A percentile compares a stretch with the other conserved stretches of the same genome.
Conservation (phyloP, 805 yeast genomes). For the Starmerella etchellsii region DNA sequence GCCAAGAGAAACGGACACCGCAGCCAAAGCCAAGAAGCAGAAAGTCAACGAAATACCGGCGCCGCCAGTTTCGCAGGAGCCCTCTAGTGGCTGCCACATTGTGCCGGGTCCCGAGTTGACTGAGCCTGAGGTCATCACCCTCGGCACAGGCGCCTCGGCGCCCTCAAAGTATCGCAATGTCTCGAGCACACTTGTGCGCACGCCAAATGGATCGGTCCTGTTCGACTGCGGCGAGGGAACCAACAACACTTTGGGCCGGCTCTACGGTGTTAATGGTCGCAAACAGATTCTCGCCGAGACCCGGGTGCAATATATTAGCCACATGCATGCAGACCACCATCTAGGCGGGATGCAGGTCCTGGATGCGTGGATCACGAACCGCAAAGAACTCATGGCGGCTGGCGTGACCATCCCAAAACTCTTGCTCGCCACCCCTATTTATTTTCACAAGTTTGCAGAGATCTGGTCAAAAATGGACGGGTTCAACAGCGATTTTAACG, state of each 20-base stretch:
- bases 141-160: constrained; percentile 89
- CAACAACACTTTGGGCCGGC: constrained; percentile 53
- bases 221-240: constrained; percentile 97
- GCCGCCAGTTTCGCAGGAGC: background rate
- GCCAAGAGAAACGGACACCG: constrained; percentile 3
- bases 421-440: constrained; percentile 63
- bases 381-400: background rate
- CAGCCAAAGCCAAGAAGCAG: background rate
- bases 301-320: constrained; percentile 59
- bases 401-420: constrained; percentile 26
- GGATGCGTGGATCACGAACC: constrained; percentile 41
- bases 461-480: constrained; percentile 43
- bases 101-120: constrained; percentile 1
- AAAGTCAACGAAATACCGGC: background rate
- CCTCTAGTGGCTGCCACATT: background rate
- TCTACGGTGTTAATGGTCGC: constrained; percentile 38
- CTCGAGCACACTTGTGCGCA: constrained; percentile 58
- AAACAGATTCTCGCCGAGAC: constrained; percentile 45
- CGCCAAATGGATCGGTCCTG: constrained; percentile 47
- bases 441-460: constrained; percentile 46
- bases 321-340: constrained; percentile 95
- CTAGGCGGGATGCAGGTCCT: constrained; percentile 66
- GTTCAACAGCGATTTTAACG: constrained; percentile 24
- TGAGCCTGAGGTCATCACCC: constrained; percentile 45
- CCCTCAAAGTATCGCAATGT: constrained; percentile 83